phyloP scores from a whole-genome alignment of 2,329 filamentous ascomycete species.

The Alternaria ventricosa region DNA sequence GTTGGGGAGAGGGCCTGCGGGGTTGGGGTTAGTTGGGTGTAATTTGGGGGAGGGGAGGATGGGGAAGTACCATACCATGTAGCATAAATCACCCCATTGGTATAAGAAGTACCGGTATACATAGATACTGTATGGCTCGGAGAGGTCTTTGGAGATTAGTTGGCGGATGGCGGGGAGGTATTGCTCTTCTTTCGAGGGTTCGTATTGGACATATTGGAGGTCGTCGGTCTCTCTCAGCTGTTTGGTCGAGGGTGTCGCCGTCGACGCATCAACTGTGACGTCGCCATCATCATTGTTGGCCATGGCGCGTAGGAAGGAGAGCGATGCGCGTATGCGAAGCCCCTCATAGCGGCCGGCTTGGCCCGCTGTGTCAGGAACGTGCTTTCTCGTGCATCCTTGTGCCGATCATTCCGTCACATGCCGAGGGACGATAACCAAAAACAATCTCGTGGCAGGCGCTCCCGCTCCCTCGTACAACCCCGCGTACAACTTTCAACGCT shows the following conservation, averaged over 20 bases:
- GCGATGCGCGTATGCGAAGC: constrained; percentile 3
- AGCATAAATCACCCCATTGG: constrained; percentile 98
- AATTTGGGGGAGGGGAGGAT: not conserved
- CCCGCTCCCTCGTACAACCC: not conserved
- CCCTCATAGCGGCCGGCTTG: constrained; percentile 6
- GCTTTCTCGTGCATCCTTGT: constrained; percentile 1
- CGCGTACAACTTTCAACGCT: not conserved
- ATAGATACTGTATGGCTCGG: constrained; percentile 98
- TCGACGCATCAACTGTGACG: not conserved
- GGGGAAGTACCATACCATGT: constrained; percentile 81
- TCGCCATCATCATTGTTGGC: constrained; percentile 2
- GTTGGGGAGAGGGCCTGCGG: constrained; percentile 43
- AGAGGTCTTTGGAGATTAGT: constrained; percentile 93
- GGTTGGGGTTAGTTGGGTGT: constrained; percentile 18
- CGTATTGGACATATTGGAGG: constrained; percentile 66
- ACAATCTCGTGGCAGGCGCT: not conserved
- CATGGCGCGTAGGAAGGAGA: constrained; percentile 4
- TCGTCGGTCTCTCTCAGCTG: constrained; percentile 33
- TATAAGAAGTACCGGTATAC: constrained; percentile 98
- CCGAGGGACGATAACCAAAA: constrained; percentile 3
- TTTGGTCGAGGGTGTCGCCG: not conserved
- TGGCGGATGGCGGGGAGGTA: constrained; percentile 88
- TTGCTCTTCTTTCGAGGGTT: constrained; percentile 63
- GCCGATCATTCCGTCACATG: constrained; percentile 24
- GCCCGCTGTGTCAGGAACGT: constrained; percentile 4